These are phyloP conservation scores for Oenanthe sinensis DNA, from an alignment of 129 eudicot species.

Conservation along the genomic window DNA sequence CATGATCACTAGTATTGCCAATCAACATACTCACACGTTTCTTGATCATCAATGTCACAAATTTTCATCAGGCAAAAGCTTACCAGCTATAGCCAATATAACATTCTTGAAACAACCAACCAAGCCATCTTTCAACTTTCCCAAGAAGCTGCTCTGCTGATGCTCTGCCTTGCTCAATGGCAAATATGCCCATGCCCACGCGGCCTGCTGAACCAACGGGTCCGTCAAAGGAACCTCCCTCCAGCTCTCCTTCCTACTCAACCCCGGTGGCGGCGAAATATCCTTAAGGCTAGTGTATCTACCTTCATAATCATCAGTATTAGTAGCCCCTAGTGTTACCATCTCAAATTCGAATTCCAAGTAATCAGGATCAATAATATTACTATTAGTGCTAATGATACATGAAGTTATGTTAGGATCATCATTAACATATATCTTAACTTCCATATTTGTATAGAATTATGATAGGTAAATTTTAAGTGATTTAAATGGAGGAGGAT, in stretches of 20 bases:
- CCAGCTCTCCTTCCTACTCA: not conserved
- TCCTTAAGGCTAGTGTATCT: conserved; percentile 1
- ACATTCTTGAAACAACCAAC: not conserved
- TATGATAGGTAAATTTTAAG: not conserved
- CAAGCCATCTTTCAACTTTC: not conserved
- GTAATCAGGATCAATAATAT: not conserved
- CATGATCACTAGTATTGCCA: not conserved
- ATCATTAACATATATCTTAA: not conserved
- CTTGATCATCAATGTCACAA: not conserved
- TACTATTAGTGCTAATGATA: not conserved
- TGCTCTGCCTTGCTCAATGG: not conserved
- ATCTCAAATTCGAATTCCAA: not conserved
- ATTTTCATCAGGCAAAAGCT: not conserved
- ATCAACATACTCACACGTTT: not conserved
- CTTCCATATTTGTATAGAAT: not conserved
- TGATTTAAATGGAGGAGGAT: not conserved
- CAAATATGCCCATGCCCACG: conserved; percentile 11
- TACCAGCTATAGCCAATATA: not conserved
- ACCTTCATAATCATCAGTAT: not conserved
- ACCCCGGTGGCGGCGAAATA: not conserved
- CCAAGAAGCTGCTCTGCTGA: not conserved
- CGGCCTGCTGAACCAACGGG: conserved; percentile 6
- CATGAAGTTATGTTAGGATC: not conserved
- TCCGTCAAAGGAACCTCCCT: conserved; percentile 4
- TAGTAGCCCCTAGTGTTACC: not conserved